Base-by-base conservation (phyloP, 345 rosid species). In the Eucalyptus pauciflora region DNA sequence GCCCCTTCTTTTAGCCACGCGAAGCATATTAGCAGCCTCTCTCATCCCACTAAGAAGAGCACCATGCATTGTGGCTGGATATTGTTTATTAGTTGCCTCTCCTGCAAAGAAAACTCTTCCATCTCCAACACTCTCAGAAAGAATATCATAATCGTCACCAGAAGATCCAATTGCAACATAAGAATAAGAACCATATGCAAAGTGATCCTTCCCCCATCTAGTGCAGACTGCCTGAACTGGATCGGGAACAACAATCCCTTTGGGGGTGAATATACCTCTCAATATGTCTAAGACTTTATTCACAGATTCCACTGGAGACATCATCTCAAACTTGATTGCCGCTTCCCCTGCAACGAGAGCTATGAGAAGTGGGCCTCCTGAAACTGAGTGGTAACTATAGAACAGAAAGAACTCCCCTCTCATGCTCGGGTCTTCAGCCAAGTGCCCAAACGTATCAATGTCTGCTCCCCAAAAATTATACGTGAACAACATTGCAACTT, bases 31-130 rank as follows among this genome's bases (percentile, higher is more conserved):
- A 54, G 99, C 98, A 15, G 99, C 99, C 92, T 98, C 99, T 89
- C 99, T 96, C 99, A 98, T 97, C 80, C 99, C 99, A 79, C 99
- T 98, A 46, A 98, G 92, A 91, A 98, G 96, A 22, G 99, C 99
- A 90, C 99, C 97, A 80, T 98, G 99, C 99, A 98, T 98, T 83
- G 99, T 97, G 27, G 99, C 99, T 20, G 99, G 99, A 91, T 98
- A 96, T 81, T 98, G 98, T 91, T 93, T 96, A 89, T 96, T 98
- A 15, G 99, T 97, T 17, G 99, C 99, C 93, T 98, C 99, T 52
- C 99, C 99, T 2, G 99, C 99, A 87, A 97, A 98, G 95, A 96
- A 98, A 88, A 98, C 96, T 90, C 99, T 94, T 83, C 98, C 99
- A 89, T 96, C 97, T 69, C 99, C 99, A 16, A 98, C 93, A 92